Percentiles rank a stretch among this genome's conserved stretches.
Evolutionary conservation across 2,329 filamentous ascomycete genomes (phyloP).

Genomic region (Talaromyces sp.): DNA sequence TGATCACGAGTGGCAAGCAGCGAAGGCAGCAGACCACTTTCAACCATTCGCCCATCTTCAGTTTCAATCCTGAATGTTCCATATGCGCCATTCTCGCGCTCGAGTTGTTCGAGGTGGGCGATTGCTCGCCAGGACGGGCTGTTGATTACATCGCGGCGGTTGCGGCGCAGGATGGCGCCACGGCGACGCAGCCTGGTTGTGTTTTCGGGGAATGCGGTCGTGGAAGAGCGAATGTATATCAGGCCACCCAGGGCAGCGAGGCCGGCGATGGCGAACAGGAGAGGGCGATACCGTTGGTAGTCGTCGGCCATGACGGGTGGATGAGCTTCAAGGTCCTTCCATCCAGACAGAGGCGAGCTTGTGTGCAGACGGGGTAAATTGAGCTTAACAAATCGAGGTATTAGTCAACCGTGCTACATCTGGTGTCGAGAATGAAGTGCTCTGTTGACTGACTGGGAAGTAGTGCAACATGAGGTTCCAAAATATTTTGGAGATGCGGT

Average conservation of each 20-base stretch:
- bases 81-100: constrained; percentile 35
- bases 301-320: constrained; percentile 7
- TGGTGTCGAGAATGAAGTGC: not conserved
- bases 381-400: not conserved
- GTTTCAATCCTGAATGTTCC: constrained; percentile 39
- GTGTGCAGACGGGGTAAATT: not conserved
- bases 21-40: constrained; percentile 37
- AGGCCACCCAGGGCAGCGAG: constrained; percentile 38
- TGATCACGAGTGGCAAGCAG: constrained; percentile 36
- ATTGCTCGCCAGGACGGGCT: constrained; percentile 34
- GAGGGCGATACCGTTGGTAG: constrained; percentile 32
- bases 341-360: not conserved
- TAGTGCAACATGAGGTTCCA: not conserved
- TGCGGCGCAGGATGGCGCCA: constrained; percentile 32
- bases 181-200: constrained; percentile 31
- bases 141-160: constrained; percentile 22
- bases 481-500: not conserved
- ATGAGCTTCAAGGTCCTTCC: not conserved
- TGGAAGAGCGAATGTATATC: constrained; percentile 31
- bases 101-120: constrained; percentile 33
- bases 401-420: not conserved
- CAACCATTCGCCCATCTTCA: constrained; percentile 34
- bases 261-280: constrained; percentile 36
- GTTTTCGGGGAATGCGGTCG: constrained; percentile 17
- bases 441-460: not conserved